Base-by-base conservation (phyloP, 768 basidiomycete genomes). In the Megacollybia marginata region DNA sequence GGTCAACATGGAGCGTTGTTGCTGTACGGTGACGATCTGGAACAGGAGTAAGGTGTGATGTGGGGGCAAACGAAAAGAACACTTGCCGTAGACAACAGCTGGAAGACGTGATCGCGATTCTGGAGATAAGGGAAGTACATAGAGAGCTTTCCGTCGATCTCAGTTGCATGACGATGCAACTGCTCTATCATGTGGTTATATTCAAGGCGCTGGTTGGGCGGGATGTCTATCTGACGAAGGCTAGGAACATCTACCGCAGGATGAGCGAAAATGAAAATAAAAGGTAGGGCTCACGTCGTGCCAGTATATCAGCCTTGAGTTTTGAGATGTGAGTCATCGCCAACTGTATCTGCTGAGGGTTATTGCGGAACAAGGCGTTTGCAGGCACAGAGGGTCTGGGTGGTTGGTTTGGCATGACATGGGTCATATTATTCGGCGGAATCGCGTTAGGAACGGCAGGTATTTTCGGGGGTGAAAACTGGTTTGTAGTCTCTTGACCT, bases 1-100 rank as follows among this genome's bases (percentile, higher is more conserved):
- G 16, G 67, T 61, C 23, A 75, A 54, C 52, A 74, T 55, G 10
- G 34, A 52, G 42, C 73, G 63, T 60, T 83, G 81, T 34, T 61
- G 59, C 34, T 62, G 58, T 5, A 60, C 58, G 1, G 58, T 60
- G 8, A 54, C 32, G 48, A 65, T 55, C 65, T 67, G 33, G 12
- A 16, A 44, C 16, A 0, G n/a, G 9, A 1, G 15, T 49, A 3
- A 57, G 48, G 5, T 47, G 50, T 51, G 44, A 47, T 16, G 55
- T 56, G 55, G 34, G 48, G 20, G 5, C 19, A 16, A 20, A 33
- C n/a, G 53, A 23, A 12, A 18, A 20, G 55, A 40, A 23, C 46
- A 66, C 82, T 52, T 56, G 86, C 85, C 48, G 83, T 80, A 11
- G 68, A 60, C 33, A 83, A 66, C 31, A 78, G 60, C 62, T 66